Conservation (phyloP, 2,329 filamentous ascomycete genomes). For the Paraconiothyrium brasiliense region DNA sequence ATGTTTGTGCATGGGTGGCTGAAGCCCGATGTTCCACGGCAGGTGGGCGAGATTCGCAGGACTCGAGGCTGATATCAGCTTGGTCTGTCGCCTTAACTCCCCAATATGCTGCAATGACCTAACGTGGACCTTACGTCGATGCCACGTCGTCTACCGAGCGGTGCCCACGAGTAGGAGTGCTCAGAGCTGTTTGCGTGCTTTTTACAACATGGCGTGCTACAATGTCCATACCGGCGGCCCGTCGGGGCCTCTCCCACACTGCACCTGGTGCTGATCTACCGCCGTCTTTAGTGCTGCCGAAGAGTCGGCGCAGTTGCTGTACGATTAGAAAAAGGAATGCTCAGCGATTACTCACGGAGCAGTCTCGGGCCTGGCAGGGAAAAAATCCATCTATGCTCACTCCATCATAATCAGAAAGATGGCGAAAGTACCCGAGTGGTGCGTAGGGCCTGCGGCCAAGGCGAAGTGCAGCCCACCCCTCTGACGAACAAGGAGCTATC, state of each 20-base stretch:
- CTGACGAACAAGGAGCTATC: constrained; percentile 12
- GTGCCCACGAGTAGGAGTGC: constrained; percentile 1
- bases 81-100: background rate
- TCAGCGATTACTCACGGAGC: background rate
- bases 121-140: constrained; percentile 8
- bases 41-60: constrained; percentile 4
- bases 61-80: constrained; percentile 15
- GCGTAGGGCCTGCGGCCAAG: background rate
- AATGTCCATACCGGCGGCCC: constrained; percentile 4
- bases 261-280: background rate
- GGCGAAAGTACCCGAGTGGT: constrained; percentile 3
- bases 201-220: constrained; percentile 6
- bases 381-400: constrained; percentile 11
- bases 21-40: constrained; percentile 3
- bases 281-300: constrained; percentile 9
- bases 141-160: constrained; percentile 10
- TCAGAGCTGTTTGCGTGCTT: background rate
- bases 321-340: constrained; percentile 6
- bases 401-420: constrained; percentile 6
- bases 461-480: constrained; percentile 4
- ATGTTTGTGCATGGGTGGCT: background rate
- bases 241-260: background rate
- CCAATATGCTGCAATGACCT: background rate
- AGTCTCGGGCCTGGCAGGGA: constrained; percentile 3
- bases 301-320: constrained; percentile 1